These are phyloP conservation scores for Begonia loranthoides DNA, from an alignment of 306 rosid species.

Conservation along the genomic window DNA sequence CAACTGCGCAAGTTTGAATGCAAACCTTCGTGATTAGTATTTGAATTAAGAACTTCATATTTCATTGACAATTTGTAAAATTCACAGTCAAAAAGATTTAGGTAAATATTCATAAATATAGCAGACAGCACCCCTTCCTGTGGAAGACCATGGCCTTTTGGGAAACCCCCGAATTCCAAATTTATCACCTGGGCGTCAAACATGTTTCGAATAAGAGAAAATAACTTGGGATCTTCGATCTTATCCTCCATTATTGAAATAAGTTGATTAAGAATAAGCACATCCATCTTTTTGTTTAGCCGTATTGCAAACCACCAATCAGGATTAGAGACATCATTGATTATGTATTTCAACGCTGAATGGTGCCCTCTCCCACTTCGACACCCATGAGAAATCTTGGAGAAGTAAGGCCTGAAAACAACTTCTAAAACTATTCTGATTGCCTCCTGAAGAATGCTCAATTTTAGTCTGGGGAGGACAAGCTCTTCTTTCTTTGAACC, in stretches of 20 bases:
- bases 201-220: constrained; percentile 34
- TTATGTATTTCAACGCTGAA: constrained; percentile 53
- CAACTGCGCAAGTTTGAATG: constrained; percentile 57
- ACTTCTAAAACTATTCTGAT: constrained; percentile 69
- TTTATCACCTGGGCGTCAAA: constrained; percentile 61
- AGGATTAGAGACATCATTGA: constrained; percentile 43
- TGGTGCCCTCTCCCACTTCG: constrained; percentile 75
- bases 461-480: constrained; percentile 59
- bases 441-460: constrained; percentile 72
- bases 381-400: constrained; percentile 77
- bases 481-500: constrained; percentile 39
- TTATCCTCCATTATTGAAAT: constrained; percentile 51
- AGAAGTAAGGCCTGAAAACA: constrained; percentile 65
- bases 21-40: constrained; percentile 21
- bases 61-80: constrained; percentile 74
- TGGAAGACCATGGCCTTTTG: constrained; percentile 86
- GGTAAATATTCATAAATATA: constrained; percentile 76
- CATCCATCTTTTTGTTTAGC: constrained; percentile 46
- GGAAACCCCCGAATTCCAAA: constrained; percentile 80
- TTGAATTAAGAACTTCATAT: constrained; percentile 46
- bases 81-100: constrained; percentile 65
- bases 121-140: constrained; percentile 85
- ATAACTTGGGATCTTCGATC: constrained; percentile 55
- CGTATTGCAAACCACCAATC: constrained; percentile 80
- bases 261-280: constrained; percentile 34